Base-by-base conservation (phyloP, 2,329 filamentous ascomycete species). In the Metarhizium anisopliae region DNA sequence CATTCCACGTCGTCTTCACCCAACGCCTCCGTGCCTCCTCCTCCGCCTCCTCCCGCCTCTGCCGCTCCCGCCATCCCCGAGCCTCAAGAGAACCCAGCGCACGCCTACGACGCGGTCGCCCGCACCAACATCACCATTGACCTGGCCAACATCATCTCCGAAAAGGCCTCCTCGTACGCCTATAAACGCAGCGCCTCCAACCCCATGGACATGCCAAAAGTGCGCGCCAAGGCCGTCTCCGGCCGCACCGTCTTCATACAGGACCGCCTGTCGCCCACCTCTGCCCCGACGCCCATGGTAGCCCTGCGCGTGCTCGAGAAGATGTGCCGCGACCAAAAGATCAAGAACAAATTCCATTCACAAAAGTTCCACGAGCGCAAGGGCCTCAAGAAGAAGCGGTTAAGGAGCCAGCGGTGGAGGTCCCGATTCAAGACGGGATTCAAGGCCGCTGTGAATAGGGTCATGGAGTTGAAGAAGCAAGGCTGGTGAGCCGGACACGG, bases 301-400 rank as follows among this genome's bases (percentile, higher is more conserved):
- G 76, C 77, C 0, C 68, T 84, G 43, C 63, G 65, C 38, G 56
- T 75, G 6, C 67, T 82, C 4, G 66, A 72, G 45, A 62, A 63
- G 43, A 63, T 75, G 52, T 66, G 74, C 36, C 59, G 62, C 5
- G 63, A 67, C 63, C 91, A 93, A 66, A 75, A 71, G 47, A 73
- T 94, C 52, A 75, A 71, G 61, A 56, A 51, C 2, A 84, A 90
- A 63, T 75, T 75, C 54, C 68, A 70, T 20, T 68, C 63, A 59
- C 89, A 94, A 72, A 76, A 77, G 60, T 89, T 83, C 64, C 86
- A 95, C 70, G 89, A 94, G 76, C 75, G 90, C 50, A 79, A 80
- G 0, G 90, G 89, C 2, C 64, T 90, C 64, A 90, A 88, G 80
- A 79, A 85, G 70, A 95, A 94, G 82, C 80, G 89, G 64, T 71